A percentile compares a stretch with the other conserved stretches of the same genome.
phyloP scores from a whole-genome alignment of 2,329 filamentous ascomycete species.

The Neonectria magnoliae region DNA sequence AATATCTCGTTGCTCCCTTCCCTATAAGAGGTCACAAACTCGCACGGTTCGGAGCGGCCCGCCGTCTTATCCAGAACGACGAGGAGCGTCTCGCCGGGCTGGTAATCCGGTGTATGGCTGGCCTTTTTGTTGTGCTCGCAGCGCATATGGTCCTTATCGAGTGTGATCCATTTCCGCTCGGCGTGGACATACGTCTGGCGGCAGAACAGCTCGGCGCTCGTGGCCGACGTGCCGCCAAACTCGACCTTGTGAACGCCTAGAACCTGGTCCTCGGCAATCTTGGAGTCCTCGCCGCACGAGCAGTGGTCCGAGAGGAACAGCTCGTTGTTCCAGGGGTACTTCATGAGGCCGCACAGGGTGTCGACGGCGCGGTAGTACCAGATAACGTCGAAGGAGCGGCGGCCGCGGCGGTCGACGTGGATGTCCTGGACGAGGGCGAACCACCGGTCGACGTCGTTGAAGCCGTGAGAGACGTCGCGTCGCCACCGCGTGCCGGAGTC shows the following conservation, averaged over 20 bases:
- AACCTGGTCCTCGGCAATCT: constrained; percentile 65
- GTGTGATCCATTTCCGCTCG: constrained; percentile 69
- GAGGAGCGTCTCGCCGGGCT: constrained; percentile 70
- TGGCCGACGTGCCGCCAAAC: constrained; percentile 62
- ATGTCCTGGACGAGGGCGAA: constrained; percentile 75
- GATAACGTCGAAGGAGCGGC: constrained; percentile 67
- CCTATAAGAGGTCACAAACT: constrained; percentile 56
- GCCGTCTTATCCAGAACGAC: constrained; percentile 43
- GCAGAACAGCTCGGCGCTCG: constrained; percentile 69
- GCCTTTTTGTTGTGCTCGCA: constrained; percentile 55
- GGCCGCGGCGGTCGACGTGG: constrained; percentile 48
- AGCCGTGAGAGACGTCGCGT: constrained; percentile 54
- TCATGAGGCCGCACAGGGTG: constrained; percentile 73
- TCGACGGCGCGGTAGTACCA: constrained; percentile 80
- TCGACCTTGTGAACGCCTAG: constrained; percentile 66
- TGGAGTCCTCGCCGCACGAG: constrained; percentile 65
- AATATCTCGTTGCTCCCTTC: constrained; percentile 33
- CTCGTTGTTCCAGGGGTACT: constrained; percentile 77
- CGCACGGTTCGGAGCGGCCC: constrained; percentile 66
- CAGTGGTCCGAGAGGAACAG: constrained; percentile 82
- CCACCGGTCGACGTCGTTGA: constrained; percentile 65
- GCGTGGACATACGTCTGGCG: constrained; percentile 73
- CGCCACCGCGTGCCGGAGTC: constrained; percentile 67
- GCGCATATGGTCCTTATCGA: constrained; percentile 63
- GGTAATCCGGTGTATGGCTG: constrained; percentile 48